Evolutionary conservation across 305 asterid genomes (phyloP).

Genomic region (Fraxinus floribunda): DNA sequence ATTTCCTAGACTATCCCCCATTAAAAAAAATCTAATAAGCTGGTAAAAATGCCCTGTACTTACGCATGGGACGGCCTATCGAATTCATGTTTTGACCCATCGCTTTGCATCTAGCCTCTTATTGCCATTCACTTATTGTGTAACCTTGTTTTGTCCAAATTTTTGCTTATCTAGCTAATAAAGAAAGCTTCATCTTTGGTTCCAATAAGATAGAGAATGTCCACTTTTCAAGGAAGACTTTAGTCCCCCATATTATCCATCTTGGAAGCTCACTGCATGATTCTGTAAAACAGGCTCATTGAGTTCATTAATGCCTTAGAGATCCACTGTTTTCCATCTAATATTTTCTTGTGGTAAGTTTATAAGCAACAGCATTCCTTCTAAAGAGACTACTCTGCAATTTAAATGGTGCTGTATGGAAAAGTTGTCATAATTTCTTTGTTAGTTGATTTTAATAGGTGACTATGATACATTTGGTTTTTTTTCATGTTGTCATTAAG

Average conservation of each 20-base stretch:
- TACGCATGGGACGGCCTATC: neutral
- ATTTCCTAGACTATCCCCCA: neutral
- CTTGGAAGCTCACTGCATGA: slow-evolving; percentile 1
- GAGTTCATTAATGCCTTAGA: slow-evolving; percentile 3
- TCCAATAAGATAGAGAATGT: neutral
- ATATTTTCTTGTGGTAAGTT: neutral
- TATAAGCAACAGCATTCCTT: neutral
- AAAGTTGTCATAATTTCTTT: neutral
- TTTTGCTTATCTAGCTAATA: neutral
- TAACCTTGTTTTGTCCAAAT: neutral
- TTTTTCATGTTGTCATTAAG: neutral
- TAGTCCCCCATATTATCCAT: slow-evolving; percentile 2
- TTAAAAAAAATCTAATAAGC: neutral
- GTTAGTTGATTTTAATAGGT: neutral
- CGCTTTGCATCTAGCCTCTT: neutral
- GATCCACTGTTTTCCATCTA: neutral
- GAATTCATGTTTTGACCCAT: neutral
- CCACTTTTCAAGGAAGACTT: neutral
- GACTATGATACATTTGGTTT: neutral
- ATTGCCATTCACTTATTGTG: neutral
- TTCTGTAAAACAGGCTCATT: slow-evolving; percentile 4
- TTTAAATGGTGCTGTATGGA: neutral
- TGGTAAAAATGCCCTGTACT: neutral
- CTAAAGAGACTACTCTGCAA: neutral
- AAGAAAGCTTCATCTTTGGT: neutral